Evolutionary conservation across 2,329 filamentous ascomycete species (phyloP).

Genomic region (Pseudovirgaria hyperparasitica): DNA sequence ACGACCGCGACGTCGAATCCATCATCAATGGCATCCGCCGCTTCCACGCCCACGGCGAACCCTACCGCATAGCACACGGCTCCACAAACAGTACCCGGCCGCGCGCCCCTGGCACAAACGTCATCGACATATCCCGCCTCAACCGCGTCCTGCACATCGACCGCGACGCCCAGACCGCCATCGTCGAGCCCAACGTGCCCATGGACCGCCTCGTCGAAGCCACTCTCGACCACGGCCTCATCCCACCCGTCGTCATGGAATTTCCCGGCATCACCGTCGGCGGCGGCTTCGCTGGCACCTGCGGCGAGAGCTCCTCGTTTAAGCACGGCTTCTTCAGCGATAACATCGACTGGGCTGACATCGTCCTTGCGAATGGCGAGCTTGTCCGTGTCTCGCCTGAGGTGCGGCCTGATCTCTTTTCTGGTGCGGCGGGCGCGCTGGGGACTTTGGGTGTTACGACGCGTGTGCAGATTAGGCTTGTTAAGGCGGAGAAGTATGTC

Average conservation of each 20-base stretch:
- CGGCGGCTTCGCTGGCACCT: conserved; percentile 54
- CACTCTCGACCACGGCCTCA: conserved; percentile 41
- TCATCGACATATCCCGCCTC: conserved; percentile 55
- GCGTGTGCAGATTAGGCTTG: conserved; percentile 36
- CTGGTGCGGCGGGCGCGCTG: conserved; percentile 51
- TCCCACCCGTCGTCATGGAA: conserved; percentile 58
- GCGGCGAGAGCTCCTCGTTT: conserved; percentile 58
- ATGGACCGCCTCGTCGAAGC: conserved; percentile 52
- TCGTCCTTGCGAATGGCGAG: conserved; percentile 50
- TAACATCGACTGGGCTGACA: conserved; percentile 49
- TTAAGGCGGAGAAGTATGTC: conserved; percentile 34
- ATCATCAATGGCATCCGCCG: too few species aligned
- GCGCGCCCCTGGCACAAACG: conserved; percentile 29
- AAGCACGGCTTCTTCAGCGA: conserved; percentile 53
- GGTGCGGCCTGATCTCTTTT: conserved; percentile 47
- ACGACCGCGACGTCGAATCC: too few species aligned
- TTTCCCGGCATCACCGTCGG: conserved; percentile 62
- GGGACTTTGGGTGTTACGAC: conserved; percentile 57
- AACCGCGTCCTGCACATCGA: conserved; percentile 51
- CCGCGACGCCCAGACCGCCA: conserved; percentile 36
- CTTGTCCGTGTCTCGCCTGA: conserved; percentile 41
- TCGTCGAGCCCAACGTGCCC: conserved; percentile 59
- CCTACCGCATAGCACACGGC: conserved; percentile 67
- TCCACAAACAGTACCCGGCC: conserved; percentile 64
- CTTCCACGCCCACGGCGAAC: conserved; percentile 39